Evolutionary conservation across 176 grass and related monocot genomes (phyloP), one percentile per base, ranked within the genome.

Genomic region (Oropetium thomaeum): DNA sequence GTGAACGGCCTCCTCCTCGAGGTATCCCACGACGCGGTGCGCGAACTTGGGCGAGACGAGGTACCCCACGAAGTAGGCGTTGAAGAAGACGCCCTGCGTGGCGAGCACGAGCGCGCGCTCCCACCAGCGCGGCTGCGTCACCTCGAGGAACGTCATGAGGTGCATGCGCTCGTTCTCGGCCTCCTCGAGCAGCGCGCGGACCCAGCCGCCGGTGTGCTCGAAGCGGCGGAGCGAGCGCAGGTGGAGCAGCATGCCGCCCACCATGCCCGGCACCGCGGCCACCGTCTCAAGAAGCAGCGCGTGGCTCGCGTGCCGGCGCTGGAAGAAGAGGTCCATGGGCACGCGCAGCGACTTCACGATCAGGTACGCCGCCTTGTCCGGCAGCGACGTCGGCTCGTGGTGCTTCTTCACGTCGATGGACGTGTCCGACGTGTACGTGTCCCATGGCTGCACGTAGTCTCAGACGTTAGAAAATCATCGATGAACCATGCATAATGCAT

Each of bases 81-180:
- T 88, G 86, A 94, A 98, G 87, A 86, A 94, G 84, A 90, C 91
- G 71, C 90, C 95, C 88, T 98, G 95, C 7, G 82, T 84, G 57
- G 83, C 42, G 69, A 98, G 25, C 44, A 98, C 95, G 30, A 98
- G 91, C 0, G 84, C 91, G 58, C 95, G 91, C 89, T 98, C 95
- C 82, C 92, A 92, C 95, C 95, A 98, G 0, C 19, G 19, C 0
- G 95, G 95, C 31, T 84, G 77, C 71, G 86, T 58, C 58, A 98
- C 95, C 89, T 98, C 95, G 11, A 98, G 67, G 79, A 98, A 90
- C 8, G 91, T 98, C 95, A 98, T 98, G 62, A 98, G 89, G 75
- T 98, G 95, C 95, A 98, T 98, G 25, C 95, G 89, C 91, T 98
- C 95, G 83, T 98, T 98, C 90, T 98, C 95, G 43, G 95, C 95